Percentiles rank a stretch among this genome's conserved stretches.
phyloP scores from a whole-genome alignment of 805 yeast genomes.

The Yarrowia osloensis region DNA sequence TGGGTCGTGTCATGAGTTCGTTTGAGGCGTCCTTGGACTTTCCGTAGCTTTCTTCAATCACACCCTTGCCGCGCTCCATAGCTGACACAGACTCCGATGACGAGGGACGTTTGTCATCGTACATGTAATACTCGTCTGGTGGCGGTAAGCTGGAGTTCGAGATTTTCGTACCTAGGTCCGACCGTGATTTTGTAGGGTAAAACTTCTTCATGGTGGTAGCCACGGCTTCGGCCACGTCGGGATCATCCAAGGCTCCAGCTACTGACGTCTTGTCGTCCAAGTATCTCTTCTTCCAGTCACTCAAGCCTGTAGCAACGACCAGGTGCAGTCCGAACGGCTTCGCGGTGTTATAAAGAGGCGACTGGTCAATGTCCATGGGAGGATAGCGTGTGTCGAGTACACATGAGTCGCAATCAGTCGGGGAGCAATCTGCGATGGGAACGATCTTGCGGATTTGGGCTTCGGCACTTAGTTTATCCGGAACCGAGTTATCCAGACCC shows the following conservation, averaged over 20 bases:
- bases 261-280: slow-evolving; percentile 51
- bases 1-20: slow-evolving; percentile 45
- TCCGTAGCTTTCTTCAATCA: neutral
- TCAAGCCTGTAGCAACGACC: slow-evolving; percentile 77
- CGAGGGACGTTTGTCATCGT: slow-evolving; percentile 39
- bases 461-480: slow-evolving; percentile 27
- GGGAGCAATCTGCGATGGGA: slow-evolving; percentile 51
- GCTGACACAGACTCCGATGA: slow-evolving; percentile 37
- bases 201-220: slow-evolving; percentile 3
- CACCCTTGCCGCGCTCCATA: neutral
- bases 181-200: neutral
- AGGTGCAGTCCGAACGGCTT: slow-evolving; percentile 70
- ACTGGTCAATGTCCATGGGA: slow-evolving; percentile 47
- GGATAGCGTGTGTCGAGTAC: slow-evolving; percentile 51
- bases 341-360: slow-evolving; percentile 68
- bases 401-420: slow-evolving; percentile 59
- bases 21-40: neutral
- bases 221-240: slow-evolving; percentile 33
- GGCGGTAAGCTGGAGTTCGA: slow-evolving; percentile 58
- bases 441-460: slow-evolving; percentile 43
- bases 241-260: slow-evolving; percentile 46
- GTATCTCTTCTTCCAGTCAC: slow-evolving; percentile 85
- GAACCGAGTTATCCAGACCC: neutral
- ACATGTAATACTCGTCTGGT: slow-evolving; percentile 46
- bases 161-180: slow-evolving; percentile 46